Conservation (phyloP, 2,329 filamentous ascomycete genomes). For the Talaromyces funiculosus region DNA sequence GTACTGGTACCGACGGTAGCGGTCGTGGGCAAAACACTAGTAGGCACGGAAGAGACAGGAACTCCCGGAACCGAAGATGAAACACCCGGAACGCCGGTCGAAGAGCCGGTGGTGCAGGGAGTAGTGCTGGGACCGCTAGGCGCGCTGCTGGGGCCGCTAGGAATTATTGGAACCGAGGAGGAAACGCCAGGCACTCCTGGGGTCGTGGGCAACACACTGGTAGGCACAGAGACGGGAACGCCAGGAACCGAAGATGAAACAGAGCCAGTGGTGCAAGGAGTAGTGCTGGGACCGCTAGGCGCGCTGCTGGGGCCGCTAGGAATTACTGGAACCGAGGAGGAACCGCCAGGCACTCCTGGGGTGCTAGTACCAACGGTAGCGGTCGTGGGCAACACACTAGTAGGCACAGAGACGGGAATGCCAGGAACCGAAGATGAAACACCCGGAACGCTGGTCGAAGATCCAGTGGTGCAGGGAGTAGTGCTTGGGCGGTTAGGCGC, state of each 20-base stretch:
- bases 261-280: background rate
- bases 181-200: background rate
- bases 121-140: background rate
- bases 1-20: background rate
- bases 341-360: background rate
- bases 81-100: background rate
- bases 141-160: background rate
- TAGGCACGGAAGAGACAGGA: background rate
- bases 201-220: no score
- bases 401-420: no score
- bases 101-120: background rate
- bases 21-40: background rate
- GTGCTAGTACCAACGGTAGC: background rate
- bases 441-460: background rate
- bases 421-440: background rate
- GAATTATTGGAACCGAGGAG: background rate
- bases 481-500: background rate
- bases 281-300: background rate
- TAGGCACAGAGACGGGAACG: no score
- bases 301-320: background rate
- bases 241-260: background rate
- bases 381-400: no score
- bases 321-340: background rate
- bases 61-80: background rate
- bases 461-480: background rate